Conservation (phyloP, 2,329 filamentous ascomycete genomes). For the Scolecobasidium constrictum region DNA sequence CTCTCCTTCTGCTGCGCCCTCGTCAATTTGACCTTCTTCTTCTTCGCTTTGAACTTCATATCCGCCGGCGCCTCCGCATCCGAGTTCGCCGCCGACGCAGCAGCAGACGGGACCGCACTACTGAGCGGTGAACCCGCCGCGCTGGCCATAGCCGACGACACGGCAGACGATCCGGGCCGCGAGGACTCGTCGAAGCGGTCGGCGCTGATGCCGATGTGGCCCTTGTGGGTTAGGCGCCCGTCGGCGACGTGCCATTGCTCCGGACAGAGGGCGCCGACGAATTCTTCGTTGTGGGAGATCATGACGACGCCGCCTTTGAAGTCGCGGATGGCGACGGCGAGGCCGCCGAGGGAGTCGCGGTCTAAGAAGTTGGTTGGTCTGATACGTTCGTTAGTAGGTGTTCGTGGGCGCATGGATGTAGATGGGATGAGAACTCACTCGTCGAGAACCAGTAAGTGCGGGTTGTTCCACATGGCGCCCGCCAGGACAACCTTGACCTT, state of each 20-base stretch:
- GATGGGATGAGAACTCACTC: conserved; percentile 34
- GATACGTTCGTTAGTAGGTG: neutral
- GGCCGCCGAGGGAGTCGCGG: conserved; percentile 88
- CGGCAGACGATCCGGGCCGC: conserved; percentile 50
- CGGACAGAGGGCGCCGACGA: conserved; percentile 86
- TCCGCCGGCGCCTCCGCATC: conserved; percentile 69
- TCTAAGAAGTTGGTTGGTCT: conserved; percentile 95
- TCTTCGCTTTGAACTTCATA: conserved; percentile 84
- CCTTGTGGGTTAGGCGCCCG: conserved; percentile 77
- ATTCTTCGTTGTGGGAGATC: conserved; percentile 99
- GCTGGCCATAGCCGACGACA: conserved; percentile 30
- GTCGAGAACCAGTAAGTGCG: conserved; percentile 91
- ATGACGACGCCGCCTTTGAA: conserved; percentile 98
- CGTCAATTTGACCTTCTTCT: conserved; percentile 93
- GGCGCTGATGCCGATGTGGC: conserved; percentile 58
- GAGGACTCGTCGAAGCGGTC: conserved; percentile 80
- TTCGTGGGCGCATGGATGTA: neutral
- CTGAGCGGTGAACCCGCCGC: conserved; percentile 16
- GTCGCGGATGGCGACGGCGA: conserved; percentile 95
- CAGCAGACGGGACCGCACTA: conserved; percentile 6
- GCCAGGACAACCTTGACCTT: conserved; percentile 99
- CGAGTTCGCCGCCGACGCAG: conserved; percentile 7
- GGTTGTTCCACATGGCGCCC: conserved; percentile 98
- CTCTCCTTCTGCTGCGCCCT: conserved; percentile 92
- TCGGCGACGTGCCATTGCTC: conserved; percentile 95